These are phyloP conservation scores for Hemileia vastatrix DNA, from an alignment of 1,284 basidiomycete genomes.

Conservation along the genomic window DNA sequence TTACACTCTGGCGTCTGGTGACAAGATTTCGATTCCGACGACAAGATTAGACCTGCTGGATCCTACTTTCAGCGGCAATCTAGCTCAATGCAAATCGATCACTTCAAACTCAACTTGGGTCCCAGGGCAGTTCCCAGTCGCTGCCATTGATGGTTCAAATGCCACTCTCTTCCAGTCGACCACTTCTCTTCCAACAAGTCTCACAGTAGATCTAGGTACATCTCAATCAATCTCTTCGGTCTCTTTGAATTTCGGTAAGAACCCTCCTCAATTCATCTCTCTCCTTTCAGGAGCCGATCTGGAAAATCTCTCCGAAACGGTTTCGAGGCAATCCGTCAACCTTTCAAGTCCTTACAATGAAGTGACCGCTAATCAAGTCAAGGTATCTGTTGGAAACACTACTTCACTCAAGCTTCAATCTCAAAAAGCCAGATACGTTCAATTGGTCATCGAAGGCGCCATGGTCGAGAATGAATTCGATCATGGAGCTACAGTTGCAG, in stretches of 20 bases:
- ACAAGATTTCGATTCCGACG: constrained; percentile 1
- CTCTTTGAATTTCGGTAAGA: no score
- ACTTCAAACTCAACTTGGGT: constrained; percentile 19
- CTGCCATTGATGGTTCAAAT: constrained; percentile 37
- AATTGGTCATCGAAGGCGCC: constrained; percentile 10
- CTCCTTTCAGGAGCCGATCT: background rate
- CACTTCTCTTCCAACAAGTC: no score
- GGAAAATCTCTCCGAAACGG: background rate
- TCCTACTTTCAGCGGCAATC: constrained; percentile 28
- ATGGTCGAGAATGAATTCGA: background rate
- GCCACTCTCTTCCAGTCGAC: no score
- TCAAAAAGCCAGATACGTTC: background rate
- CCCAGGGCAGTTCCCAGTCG: constrained; percentile 30
- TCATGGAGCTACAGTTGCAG: constrained; percentile 10
- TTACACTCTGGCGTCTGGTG: constrained; percentile 9
- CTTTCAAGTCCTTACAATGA: constrained; percentile 2
- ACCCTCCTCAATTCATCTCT: no score
- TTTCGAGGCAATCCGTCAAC: background rate
- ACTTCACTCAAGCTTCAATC: background rate
- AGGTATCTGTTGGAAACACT: constrained; percentile 11
- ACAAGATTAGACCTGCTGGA: constrained; percentile 14
- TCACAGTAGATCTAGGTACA: no score
- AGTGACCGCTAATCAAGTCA: background rate
- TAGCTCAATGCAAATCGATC: constrained; percentile 29
- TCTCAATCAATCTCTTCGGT: no score